Percentiles rank a stretch among this genome's conserved stretches.
Conservation (phyloP, 2,329 filamentous ascomycete genomes). For the Beauveria scarabaeidicola region DNA sequence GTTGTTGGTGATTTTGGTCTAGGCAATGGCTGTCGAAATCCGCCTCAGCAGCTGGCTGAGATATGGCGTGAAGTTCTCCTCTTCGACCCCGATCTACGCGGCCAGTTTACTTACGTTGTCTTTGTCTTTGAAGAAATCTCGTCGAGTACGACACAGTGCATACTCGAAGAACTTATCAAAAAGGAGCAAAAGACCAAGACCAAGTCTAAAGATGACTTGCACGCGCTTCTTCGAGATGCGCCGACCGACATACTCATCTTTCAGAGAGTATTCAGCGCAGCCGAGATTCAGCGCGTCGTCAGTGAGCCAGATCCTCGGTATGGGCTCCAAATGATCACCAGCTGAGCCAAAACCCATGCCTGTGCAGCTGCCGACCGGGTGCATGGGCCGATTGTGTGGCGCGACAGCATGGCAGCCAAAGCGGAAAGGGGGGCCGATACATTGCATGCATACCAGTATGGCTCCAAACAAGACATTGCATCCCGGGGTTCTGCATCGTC, state of each 20-base stretch:
- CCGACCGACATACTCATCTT: slow-evolving; percentile 46
- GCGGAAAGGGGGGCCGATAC: background rate
- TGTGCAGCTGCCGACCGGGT: background rate
- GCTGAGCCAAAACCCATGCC: slow-evolving; percentile 15
- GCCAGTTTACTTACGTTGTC: slow-evolving; percentile 52
- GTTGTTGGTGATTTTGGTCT: slow-evolving; percentile 58
- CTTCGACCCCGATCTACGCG: slow-evolving; percentile 53
- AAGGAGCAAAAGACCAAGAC: slow-evolving; percentile 34
- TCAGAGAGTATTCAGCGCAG: slow-evolving; percentile 39
- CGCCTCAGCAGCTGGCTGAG: slow-evolving; percentile 54
- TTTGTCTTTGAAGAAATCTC: slow-evolving; percentile 55
- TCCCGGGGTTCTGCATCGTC: background rate
- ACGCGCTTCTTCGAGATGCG: slow-evolving; percentile 20
- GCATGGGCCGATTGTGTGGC: background rate
- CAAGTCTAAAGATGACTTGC: slow-evolving; percentile 15
- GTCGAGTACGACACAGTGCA: slow-evolving; percentile 44
- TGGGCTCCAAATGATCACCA: slow-evolving; percentile 43
- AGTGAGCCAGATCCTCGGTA: slow-evolving; percentile 47
- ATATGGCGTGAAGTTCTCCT: slow-evolving; percentile 58
- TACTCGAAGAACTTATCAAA: slow-evolving; percentile 47
- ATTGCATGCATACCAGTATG: slow-evolving; percentile 7
- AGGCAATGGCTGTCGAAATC: slow-evolving; percentile 56
- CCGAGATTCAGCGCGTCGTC: slow-evolving; percentile 42
- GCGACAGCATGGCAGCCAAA: background rate
- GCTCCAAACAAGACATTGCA: background rate